Conservation (phyloP, 148 eudicot genomes). For the Gaultheria prostrata region DNA sequence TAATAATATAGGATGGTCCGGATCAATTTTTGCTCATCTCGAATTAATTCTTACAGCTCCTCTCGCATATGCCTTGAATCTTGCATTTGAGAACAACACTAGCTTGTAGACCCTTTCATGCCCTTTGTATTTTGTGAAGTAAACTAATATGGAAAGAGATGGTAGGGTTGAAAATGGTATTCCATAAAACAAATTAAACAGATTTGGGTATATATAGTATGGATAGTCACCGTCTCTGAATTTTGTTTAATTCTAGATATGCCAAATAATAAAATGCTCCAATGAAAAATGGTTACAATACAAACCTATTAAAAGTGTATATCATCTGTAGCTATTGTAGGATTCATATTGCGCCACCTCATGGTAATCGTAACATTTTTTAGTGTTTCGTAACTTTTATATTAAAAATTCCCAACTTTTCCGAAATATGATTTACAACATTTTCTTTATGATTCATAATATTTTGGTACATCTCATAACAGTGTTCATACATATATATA, state of each 20-base stretch:
- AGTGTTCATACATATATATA: neutral
- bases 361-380: too few relatives aligned
- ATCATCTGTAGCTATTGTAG: too few relatives aligned
- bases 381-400: too few relatives aligned
- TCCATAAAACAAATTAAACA: neutral
- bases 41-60: neutral
- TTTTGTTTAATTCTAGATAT: neutral
- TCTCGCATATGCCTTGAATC: constrained; percentile 14
- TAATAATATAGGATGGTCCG: neutral
- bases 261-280: neutral
- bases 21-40: neutral
- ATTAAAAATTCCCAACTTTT: too few relatives aligned
- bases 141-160: constrained; percentile 10
- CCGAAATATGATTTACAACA: too few relatives aligned
- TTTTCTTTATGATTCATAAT: too few relatives aligned
- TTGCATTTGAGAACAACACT: constrained; percentile 8
- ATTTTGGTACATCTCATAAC: too few relatives aligned
- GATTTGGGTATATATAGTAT: neutral
- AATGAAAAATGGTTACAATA: too few relatives aligned
- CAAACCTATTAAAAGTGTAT: too few relatives aligned
- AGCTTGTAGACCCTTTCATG: neutral
- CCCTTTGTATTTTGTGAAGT: neutral
- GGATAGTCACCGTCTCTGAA: constrained; percentile 20
- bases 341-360: too few relatives aligned
- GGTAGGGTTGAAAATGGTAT: neutral